Base-by-base conservation (phyloP, 495 filamentous ascomycete species). In the Neurospora terricola region DNA sequence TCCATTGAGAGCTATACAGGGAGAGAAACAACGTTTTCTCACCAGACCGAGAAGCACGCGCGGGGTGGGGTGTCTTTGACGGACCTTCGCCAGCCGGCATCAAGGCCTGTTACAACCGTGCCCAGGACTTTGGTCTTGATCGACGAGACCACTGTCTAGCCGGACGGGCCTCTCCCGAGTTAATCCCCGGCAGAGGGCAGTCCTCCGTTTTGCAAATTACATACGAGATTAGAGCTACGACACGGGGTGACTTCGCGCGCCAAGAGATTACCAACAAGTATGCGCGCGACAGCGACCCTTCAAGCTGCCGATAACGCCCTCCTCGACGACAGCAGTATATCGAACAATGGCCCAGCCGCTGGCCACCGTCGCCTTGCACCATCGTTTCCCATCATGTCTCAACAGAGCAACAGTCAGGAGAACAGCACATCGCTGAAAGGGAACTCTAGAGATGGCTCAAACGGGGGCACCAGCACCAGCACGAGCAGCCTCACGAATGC, bases 71-170 rank as follows among this genome's bases (percentile, higher is more conserved):
- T 77, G 73, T 78, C 81, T 84, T 88, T 89, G 80, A 90, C 90
- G 89, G 88, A 89, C 85, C 84, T 84, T 82, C 83, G 77, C 82
- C 87, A 84, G 85, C 79, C 84, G 81, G 78, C 78, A 78, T 77
- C 82, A 80, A 83, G 85, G 84, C 82, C 82, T 84, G 84, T 85
- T 84, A 85, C 87, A 84, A 87, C 83, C 82, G 84, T 85, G 82
- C 85, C 86, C 86, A 88, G 84, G 88, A 87, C 85, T 83, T 76
- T 83, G 83, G 83, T 77, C 79, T 79, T 76, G 78, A 77, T 68
- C 62, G 76, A 69, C 81, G 81, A 83, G 81, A 78, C 82, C 82
- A 81, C 79, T 77, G 86, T 88, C 84, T 83, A 82, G 84, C 83
- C 21, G 43, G 72, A 71, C 54, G 27, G 54, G 54, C 54, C 23